phyloP scores from a whole-genome alignment of 805 yeast genomes.

The Sugiyamaella smithiae region DNA sequence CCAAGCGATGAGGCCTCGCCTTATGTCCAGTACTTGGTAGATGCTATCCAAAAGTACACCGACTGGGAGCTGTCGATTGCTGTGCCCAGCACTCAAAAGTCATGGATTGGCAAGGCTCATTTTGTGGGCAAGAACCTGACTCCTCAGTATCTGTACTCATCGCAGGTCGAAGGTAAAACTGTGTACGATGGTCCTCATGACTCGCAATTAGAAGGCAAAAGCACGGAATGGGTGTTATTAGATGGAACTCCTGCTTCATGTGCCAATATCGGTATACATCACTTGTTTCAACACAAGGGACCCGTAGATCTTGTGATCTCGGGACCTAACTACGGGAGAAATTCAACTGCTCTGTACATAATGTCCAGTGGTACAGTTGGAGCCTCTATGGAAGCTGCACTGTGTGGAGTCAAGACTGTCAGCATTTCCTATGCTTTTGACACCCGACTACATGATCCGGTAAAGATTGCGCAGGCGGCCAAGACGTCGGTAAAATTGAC shows the following conservation, averaged over 20 bases:
- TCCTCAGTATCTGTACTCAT: constrained; percentile 38
- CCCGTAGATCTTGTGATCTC: constrained; percentile 84
- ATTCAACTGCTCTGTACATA: constrained; percentile 83
- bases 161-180: constrained; percentile 15
- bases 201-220: neutral
- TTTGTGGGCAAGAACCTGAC: constrained; percentile 55
- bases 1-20: constrained; percentile 77
- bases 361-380: constrained; percentile 95
- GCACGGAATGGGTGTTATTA: constrained; percentile 62
- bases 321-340: constrained; percentile 96
- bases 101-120: constrained; percentile 98
- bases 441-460: constrained; percentile 46
- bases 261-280: constrained; percentile 83
- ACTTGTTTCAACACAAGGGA: constrained; percentile 49
- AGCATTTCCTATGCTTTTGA: constrained; percentile 86
- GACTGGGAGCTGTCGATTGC: constrained; percentile 84
- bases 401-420: constrained; percentile 59
- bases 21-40: constrained; percentile 76
- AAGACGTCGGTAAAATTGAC: constrained; percentile 62
- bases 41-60: constrained; percentile 59
- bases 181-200: constrained; percentile 20
- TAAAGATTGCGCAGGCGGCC: constrained; percentile 61
- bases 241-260: constrained; percentile 98
- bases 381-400: constrained; percentile 91
- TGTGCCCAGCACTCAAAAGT: constrained; percentile 77